These are phyloP conservation scores for Leucosporidium creatinivorum DNA, from an alignment of 768 basidiomycete genomes.

Conservation along the genomic window DNA sequence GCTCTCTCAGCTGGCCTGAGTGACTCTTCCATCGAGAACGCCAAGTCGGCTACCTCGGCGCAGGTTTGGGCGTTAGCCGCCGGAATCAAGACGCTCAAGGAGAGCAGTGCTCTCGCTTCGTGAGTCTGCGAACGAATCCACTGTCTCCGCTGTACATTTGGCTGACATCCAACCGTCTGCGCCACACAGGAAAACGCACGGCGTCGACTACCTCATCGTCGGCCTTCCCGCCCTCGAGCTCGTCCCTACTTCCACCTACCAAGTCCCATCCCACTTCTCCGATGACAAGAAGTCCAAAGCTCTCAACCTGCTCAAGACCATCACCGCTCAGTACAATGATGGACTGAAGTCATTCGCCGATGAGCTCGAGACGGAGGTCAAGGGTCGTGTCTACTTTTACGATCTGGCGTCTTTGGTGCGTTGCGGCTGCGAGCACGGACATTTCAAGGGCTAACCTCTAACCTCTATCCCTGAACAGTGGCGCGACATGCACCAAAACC, in stretches of 20 bases:
- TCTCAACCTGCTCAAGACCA: conserved; percentile 17
- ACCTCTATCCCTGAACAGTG: conserved; percentile 1
- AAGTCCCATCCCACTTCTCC: not conserved
- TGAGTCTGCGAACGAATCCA: too few species aligned
- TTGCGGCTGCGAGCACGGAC: too few species aligned
- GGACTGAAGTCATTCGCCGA: conserved; percentile 9
- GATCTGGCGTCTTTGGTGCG: conserved; percentile 19
- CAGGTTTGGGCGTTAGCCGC: conserved; percentile 8
- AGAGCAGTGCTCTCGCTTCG: not conserved
- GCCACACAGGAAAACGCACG: not conserved
- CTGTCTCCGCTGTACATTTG: not conserved
- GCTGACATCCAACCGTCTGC: too few species aligned
- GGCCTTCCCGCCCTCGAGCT: conserved; percentile 28
- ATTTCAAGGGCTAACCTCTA: not conserved
- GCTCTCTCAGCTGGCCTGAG: conserved; percentile 3
- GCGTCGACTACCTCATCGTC: conserved; percentile 21
- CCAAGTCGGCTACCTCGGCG: conserved; percentile 9
- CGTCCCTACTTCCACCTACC: conserved; percentile 15
- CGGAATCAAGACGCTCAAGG: conserved; percentile 11
- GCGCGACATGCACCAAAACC: conserved; percentile 7
- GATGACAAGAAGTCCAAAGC: not conserved
- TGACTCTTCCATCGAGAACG: conserved; percentile 1
- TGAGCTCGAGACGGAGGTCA: conserved; percentile 4
- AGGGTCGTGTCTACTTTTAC: conserved; percentile 5
- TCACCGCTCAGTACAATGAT: conserved; percentile 26